phyloP scores from a whole-genome alignment of 1,284 basidiomycete genomes.

The Cryptococcus hybrid region DNA sequence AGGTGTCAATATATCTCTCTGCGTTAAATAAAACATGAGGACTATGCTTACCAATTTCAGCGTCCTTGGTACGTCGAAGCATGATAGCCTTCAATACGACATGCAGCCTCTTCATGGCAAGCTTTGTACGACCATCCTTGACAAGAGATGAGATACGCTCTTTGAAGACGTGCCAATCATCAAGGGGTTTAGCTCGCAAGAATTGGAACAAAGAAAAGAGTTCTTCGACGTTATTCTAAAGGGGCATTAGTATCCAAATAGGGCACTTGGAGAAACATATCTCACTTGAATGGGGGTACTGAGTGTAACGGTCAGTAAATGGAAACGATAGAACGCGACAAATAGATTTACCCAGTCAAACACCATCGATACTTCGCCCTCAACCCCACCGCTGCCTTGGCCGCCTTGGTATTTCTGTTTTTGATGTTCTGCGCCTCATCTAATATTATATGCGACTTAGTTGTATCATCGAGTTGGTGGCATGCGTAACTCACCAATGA shows the following conservation, averaged over 20 bases:
- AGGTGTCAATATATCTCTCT: no score
- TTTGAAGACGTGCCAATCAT: slow-evolving; percentile 76
- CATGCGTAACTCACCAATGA: slow-evolving; percentile 61
- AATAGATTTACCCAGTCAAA: slow-evolving; percentile 60
- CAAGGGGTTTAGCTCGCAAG: slow-evolving; percentile 76
- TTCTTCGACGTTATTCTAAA: slow-evolving; percentile 76
- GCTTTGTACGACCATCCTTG: slow-evolving; percentile 63
- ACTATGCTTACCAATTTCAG: slow-evolving; percentile 54
- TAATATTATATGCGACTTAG: slow-evolving; percentile 34
- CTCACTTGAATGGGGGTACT: slow-evolving; percentile 70
- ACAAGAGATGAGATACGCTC: slow-evolving; percentile 75
- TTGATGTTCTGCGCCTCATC: slow-evolving; percentile 99
- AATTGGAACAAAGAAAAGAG: slow-evolving; percentile 88
- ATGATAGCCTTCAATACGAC: slow-evolving; percentile 83
- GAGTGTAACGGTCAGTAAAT: background rate
- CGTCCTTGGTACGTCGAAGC: slow-evolving; percentile 85
- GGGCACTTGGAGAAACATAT: background rate
- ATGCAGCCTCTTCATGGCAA: slow-evolving; percentile 81
- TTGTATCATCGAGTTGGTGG: background rate
- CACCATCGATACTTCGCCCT: slow-evolving; percentile 82
- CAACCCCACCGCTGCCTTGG: slow-evolving; percentile 76
- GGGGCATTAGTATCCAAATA: slow-evolving; percentile 49
- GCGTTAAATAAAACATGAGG: background rate
- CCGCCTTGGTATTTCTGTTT: slow-evolving; percentile 78
- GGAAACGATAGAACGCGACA: background rate